A percentile compares a stretch with the other conserved stretches of the same genome.
These are phyloP conservation scores for Akanthomyces muscarius DNA, from an alignment of 2,329 filamentous ascomycete genomes.

Conservation along the genomic window DNA sequence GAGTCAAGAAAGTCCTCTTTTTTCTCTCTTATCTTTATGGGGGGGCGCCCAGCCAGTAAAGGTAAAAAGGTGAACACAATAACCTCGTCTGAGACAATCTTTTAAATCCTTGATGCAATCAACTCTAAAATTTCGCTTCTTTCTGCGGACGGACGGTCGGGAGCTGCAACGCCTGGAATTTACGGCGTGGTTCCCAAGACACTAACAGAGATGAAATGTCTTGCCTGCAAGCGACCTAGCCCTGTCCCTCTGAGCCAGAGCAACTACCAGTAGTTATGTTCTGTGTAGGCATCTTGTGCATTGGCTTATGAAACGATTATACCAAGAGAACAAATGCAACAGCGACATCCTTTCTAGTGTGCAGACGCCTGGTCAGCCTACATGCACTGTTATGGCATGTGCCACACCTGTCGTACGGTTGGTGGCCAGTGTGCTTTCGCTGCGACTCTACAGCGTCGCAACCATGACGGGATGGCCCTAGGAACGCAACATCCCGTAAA, in stretches of 20 bases:
- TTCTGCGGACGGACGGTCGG: neutral
- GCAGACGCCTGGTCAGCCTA: neutral
- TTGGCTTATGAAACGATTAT: neutral
- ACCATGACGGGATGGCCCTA: neutral
- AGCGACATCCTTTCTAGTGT: neutral
- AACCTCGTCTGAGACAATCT: neutral
- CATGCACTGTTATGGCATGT: neutral
- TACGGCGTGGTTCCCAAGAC: neutral
- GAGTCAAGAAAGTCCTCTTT: neutral
- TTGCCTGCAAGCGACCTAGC: neutral
- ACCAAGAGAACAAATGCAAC: neutral
- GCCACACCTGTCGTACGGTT: neutral
- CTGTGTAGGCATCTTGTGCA: too few species aligned
- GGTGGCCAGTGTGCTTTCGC: neutral
- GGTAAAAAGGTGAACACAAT: too few species aligned
- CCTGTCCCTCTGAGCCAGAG: neutral
- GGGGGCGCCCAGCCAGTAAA: neutral
- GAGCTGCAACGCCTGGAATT: neutral
- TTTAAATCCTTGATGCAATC: neutral
- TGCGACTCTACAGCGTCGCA: slow-evolving; percentile 6
- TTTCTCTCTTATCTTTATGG: neutral
- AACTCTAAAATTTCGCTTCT: neutral
- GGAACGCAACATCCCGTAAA: neutral
- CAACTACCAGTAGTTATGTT: too few species aligned
- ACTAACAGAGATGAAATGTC: slow-evolving; percentile 11